Base-by-base conservation (phyloP, 2,329 filamentous ascomycete genomes). In the Aspergillus flavus region DNA sequence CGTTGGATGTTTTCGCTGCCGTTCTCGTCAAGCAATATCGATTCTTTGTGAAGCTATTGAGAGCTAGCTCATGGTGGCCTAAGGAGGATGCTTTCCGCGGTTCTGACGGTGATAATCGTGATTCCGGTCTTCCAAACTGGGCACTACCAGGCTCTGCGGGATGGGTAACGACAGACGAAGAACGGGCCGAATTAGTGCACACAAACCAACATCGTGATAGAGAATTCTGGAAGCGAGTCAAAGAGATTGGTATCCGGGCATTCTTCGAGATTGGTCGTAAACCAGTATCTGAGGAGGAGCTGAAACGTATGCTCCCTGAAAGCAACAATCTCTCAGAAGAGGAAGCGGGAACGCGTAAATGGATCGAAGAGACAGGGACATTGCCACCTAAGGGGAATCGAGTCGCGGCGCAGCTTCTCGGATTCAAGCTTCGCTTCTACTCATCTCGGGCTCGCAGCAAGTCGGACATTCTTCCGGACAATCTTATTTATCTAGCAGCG, bases 31-130 rank as follows among this genome's bases (percentile, higher is more conserved):
- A 96, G 74, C 93, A 97, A 69, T 93, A 90, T 75, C 89, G 91
- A 36, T 99, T 98, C 80, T 98, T 97, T 72, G 90, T 98, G 75
- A 97, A 96, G 75, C 89, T 98, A 55, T 83, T 99, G 28, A 87
- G 94, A 62, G 89, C 89, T 63, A 98, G 94, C 80, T 96, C 94
- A 28, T 99, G 95, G 95, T 99, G 95, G 95, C 95, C 95, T 1
- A 88, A 85, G 61, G 80, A 89, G 57, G 87, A 87, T 57, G 83
- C 85, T 36, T 75, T 82, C 12, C 80, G 84, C 50, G 64, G 59
- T 19, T 52, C 67, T 12, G 72, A 73, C 28, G 64, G 67, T 19
- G 57, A 61, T 45, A 64, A 65, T 39, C 79, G 80, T 26, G 80
- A 86, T 53, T 81, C 82, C 21, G 90, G 91, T 0, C 82, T 98